A percentile compares a stretch with the other conserved stretches of the same genome.
phyloP scores from a whole-genome alignment of 352 stramenopile species.

The Globisporangium middletonii region DNA sequence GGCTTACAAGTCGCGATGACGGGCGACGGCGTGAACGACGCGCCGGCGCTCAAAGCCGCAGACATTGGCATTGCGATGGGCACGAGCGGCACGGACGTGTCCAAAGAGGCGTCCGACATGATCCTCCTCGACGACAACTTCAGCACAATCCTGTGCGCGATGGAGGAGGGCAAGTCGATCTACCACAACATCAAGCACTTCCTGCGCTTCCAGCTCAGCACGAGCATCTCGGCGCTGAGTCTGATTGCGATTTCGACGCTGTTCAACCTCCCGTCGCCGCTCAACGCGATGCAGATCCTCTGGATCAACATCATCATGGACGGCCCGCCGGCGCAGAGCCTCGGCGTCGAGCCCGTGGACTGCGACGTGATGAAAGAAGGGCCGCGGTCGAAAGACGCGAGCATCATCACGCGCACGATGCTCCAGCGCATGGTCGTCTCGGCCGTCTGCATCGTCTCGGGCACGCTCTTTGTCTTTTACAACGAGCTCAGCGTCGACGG shows the following conservation, averaged over 20 bases:
- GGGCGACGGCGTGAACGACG: conserved; percentile 99
- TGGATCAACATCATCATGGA: conserved; percentile 99
- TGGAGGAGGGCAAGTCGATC: conserved; percentile 94
- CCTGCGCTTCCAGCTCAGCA: conserved; percentile 94
- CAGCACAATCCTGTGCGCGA: conserved; percentile 92
- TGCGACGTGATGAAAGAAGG: conserved; percentile 82
- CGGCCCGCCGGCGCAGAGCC: conserved; percentile 71
- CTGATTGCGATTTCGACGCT: conserved; percentile 66
- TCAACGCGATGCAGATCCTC: conserved; percentile 96
- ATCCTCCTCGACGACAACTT: conserved; percentile 98
- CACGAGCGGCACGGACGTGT: conserved; percentile 96
- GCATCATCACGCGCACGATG: conserved; percentile 76
- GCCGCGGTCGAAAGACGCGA: conserved; percentile 66
- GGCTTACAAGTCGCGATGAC: conserved; percentile 94
- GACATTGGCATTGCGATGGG: conserved; percentile 98
- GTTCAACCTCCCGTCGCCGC: conserved; percentile 60
- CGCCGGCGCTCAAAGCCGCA: conserved; percentile 94
- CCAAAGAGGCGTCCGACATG: conserved; percentile 97
- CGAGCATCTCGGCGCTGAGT: conserved; percentile 92
- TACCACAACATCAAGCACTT: conserved; percentile 98
- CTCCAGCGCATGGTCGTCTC: conserved; percentile 61
- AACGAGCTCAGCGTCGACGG: conserved; percentile 83
- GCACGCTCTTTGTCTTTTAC: conserved; percentile 84
- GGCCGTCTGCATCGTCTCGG: conserved; percentile 67
- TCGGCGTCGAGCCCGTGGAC: conserved; percentile 85